Percentiles rank a stretch among this genome's conserved stretches.
Evolutionary conservation across 176 grass and related monocot genomes (phyloP).

Genomic region (Tillandsia fasciculata): DNA sequence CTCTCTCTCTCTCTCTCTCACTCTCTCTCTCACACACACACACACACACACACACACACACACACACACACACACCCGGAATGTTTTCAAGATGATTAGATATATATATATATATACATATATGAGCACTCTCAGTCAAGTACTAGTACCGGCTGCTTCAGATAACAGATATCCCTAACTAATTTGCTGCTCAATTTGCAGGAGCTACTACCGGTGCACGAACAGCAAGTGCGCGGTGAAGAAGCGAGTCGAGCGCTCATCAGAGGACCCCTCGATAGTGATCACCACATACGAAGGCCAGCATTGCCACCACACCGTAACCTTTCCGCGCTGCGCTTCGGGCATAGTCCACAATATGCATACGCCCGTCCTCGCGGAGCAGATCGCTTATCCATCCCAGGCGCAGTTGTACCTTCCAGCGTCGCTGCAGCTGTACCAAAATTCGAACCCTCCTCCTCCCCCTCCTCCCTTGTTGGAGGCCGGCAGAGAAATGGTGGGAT

Average conservation of each 20-base stretch:
- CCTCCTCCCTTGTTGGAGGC: not conserved
- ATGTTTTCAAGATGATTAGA: no score
- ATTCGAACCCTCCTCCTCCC: no score
- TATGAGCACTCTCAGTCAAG: no score
- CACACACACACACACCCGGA: no score
- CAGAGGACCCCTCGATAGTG: slow-evolving; percentile 50
- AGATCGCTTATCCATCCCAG: slow-evolving; percentile 17
- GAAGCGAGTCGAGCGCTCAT: slow-evolving; percentile 71
- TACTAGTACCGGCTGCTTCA: no score
- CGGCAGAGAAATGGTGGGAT: not conserved
- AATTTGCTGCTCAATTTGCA: not conserved
- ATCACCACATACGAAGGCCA: slow-evolving; percentile 87
- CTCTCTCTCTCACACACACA: slow-evolving; percentile 1
- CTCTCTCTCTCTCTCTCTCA: not conserved
- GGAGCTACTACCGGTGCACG: slow-evolving; percentile 81
- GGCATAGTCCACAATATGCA: slow-evolving; percentile 24
- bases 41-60: not conserved
- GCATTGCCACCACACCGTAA: slow-evolving; percentile 62
- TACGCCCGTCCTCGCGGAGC: slow-evolving; percentile 24
- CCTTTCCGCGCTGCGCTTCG: slow-evolving; percentile 21
- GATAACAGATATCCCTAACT: no score
- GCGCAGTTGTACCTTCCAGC: slow-evolving; percentile 18
- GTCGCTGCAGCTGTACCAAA: slow-evolving; percentile 4
- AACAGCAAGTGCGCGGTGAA: slow-evolving; percentile 67
- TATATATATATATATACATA: no score